These are phyloP conservation scores for Nelumbo lutea DNA, from an alignment of 164 flowering plant genomes.

Conservation along the genomic window DNA sequence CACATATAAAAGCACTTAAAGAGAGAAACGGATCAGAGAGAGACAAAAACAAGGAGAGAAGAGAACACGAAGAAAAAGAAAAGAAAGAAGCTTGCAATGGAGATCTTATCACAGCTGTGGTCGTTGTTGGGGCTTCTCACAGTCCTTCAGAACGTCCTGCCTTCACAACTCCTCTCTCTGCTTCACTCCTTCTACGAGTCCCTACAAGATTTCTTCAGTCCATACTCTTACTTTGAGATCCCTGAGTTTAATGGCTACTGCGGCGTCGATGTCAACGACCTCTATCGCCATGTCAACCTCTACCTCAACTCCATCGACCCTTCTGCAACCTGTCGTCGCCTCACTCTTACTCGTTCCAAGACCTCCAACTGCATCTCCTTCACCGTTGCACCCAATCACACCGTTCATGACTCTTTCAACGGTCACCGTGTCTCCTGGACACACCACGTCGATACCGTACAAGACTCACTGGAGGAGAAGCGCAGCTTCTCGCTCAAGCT, in stretches of 20 bases:
- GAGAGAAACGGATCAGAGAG: too few species aligned
- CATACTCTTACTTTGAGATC: conserved; percentile 44
- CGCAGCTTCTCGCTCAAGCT: too few species aligned
- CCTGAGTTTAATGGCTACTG: conserved; percentile 70
- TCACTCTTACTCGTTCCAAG: conserved; percentile 56
- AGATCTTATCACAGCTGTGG: too few species aligned
- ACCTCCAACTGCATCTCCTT: conserved; percentile 46
- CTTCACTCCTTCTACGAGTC: too few species aligned
- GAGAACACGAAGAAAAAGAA: neutral
- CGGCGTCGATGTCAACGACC: conserved; percentile 56
- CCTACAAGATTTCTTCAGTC: too few species aligned
- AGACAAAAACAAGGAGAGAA: neutral
- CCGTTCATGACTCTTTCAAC: conserved; percentile 6
- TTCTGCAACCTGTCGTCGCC: conserved; percentile 45
- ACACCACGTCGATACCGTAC: too few species aligned
- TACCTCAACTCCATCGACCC: conserved; percentile 54
- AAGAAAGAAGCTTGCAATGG: neutral
- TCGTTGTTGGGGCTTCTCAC: too few species aligned
- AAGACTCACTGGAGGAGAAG: too few species aligned
- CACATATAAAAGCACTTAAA: too few species aligned
- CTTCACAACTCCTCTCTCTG: too few species aligned
- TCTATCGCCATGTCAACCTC: conserved; percentile 61
- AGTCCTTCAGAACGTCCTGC: too few species aligned
- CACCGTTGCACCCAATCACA: conserved; percentile 54
- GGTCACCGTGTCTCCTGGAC: too few species aligned